Conservation (phyloP, 352 stramenopile species). For the Pythium sukuiense region DNA sequence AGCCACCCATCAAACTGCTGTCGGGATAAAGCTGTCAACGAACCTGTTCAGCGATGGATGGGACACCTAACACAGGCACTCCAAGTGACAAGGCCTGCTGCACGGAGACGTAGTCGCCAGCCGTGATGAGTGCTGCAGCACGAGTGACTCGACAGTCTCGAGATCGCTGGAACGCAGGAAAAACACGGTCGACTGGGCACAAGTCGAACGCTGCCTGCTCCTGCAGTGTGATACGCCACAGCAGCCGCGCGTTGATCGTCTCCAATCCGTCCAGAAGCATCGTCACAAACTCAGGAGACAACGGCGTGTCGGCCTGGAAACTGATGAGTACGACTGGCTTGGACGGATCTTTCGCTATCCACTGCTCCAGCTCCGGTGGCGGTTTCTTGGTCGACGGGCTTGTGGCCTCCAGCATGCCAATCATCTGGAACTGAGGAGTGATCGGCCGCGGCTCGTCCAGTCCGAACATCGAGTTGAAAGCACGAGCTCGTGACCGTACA, state of each 20-base stretch:
- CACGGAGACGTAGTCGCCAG: constrained; percentile 55
- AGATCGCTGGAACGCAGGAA: constrained; percentile 39
- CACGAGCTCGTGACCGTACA: constrained; percentile 62
- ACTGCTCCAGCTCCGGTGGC: constrained; percentile 15
- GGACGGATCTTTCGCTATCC: constrained; percentile 10
- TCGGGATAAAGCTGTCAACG: background rate
- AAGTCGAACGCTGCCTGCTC: constrained; percentile 63
- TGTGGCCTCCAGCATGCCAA: constrained; percentile 55
- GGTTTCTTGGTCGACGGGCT: constrained; percentile 16
- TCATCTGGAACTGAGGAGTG: constrained; percentile 73
- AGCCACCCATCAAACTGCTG: too few relatives aligned
- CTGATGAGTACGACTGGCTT: constrained; percentile 59
- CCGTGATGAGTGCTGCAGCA: constrained; percentile 58
- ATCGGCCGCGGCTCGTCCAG: constrained; percentile 78
- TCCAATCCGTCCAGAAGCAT: constrained; percentile 59
- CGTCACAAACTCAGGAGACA: constrained; percentile 56
- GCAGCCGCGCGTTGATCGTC: constrained; percentile 42
- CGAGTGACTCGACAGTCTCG: constrained; percentile 41
- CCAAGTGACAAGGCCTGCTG: constrained; percentile 63
- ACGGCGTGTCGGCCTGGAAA: constrained; percentile 46
- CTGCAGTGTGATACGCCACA: constrained; percentile 63
- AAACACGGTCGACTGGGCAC: constrained; percentile 46
- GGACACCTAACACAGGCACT: constrained; percentile 67
- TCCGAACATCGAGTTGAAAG: constrained; percentile 83
- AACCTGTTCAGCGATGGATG: constrained; percentile 72